These are phyloP conservation scores for Phytophthora sp. DNA, from an alignment of 352 stramenopile genomes.

Conservation along the genomic window DNA sequence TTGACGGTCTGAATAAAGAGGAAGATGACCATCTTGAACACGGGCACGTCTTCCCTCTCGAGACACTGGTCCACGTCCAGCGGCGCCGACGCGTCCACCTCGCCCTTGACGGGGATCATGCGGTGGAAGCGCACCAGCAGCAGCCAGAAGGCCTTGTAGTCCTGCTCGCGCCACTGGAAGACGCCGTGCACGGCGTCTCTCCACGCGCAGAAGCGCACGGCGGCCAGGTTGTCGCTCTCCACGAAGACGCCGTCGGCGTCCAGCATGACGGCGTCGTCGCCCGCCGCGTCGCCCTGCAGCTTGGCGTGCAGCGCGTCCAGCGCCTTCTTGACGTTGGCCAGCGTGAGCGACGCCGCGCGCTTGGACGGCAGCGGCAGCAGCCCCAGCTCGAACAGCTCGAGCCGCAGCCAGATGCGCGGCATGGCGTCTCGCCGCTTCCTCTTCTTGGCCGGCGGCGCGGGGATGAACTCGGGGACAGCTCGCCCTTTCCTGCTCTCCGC, in stretches of 20 bases:
- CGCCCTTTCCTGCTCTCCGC: conserved; percentile 34
- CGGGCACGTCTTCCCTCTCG: conserved; percentile 52
- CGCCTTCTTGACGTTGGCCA: conserved; percentile 65
- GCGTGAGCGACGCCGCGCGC: conserved; percentile 62
- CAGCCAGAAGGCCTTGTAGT: conserved; percentile 86
- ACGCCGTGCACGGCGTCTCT: conserved; percentile 61
- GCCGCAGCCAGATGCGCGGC: conserved; percentile 78
- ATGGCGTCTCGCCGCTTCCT: conserved; percentile 42
- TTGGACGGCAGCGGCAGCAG: conserved; percentile 78
- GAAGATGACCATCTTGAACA: conserved; percentile 83
- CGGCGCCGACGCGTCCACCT: conserved; percentile 20
- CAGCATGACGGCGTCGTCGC: conserved; percentile 54
- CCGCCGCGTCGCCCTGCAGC: conserved; percentile 33
- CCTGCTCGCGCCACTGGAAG: conserved; percentile 83
- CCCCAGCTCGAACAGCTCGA: conserved; percentile 89
- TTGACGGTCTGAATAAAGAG: conserved; percentile 85
- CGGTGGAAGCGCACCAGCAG: conserved; percentile 80
- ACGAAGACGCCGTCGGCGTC: conserved; percentile 39
- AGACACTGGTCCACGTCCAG: conserved; percentile 69
- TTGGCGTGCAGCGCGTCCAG: conserved; percentile 64
- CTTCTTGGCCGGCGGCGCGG: conserved; percentile 44
- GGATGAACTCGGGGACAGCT: conserved; percentile 37
- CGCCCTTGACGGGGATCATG: conserved; percentile 56
- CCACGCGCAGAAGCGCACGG: conserved; percentile 64
- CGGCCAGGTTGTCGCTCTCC: conserved; percentile 69